Percentiles rank a stretch among this genome's conserved stretches.
Evolutionary conservation across 1,284 basidiomycete species (phyloP).

Genomic region (Cutaneotrichosporon sp.): DNA sequence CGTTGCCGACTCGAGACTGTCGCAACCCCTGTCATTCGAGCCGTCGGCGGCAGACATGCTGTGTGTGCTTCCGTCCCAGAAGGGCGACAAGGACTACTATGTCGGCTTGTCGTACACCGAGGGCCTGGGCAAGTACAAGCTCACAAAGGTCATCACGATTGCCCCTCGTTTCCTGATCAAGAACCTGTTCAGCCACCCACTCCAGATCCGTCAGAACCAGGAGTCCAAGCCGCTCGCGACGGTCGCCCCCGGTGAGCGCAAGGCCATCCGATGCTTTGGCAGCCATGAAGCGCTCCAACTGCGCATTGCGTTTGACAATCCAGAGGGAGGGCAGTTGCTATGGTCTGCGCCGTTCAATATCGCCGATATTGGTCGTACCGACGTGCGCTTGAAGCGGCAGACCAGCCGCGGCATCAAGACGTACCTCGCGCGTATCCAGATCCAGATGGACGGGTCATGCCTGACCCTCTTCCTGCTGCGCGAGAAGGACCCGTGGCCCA

Average conservation of each 20-base stretch:
- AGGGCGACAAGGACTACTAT: slow-evolving; percentile 73
- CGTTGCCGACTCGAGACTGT: slow-evolving; percentile 85
- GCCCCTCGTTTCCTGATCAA: slow-evolving; percentile 86
- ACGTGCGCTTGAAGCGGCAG: slow-evolving; percentile 57
- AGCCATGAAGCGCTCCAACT: slow-evolving; percentile 62
- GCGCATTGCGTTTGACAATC: slow-evolving; percentile 76
- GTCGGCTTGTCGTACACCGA: slow-evolving; percentile 89
- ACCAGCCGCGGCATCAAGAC: slow-evolving; percentile 47
- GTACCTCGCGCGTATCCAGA: slow-evolving; percentile 72
- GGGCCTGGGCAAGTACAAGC: slow-evolving; percentile 91
- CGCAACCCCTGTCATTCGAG: slow-evolving; percentile 80
- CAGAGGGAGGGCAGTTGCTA: slow-evolving; percentile 59
- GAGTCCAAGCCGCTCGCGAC: slow-evolving; percentile 53
- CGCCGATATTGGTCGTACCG: slow-evolving; percentile 79
- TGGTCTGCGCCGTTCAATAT: slow-evolving; percentile 93
- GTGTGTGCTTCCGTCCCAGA: slow-evolving; percentile 64
- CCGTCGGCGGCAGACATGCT: slow-evolving; percentile 86
- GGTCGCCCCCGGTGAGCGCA: slow-evolving; percentile 60
- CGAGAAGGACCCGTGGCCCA: slow-evolving; percentile 76
- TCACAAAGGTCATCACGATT: slow-evolving; percentile 89
- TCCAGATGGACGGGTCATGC: slow-evolving; percentile 78
- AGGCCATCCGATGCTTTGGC: slow-evolving; percentile 63
- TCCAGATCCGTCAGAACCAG: slow-evolving; percentile 83
- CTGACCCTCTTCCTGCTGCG: slow-evolving; percentile 75
- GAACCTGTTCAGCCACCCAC: slow-evolving; percentile 65